These are phyloP conservation scores for Sphenostylis stenocarpa DNA, from an alignment of 306 rosid species.

Conservation along the genomic window DNA sequence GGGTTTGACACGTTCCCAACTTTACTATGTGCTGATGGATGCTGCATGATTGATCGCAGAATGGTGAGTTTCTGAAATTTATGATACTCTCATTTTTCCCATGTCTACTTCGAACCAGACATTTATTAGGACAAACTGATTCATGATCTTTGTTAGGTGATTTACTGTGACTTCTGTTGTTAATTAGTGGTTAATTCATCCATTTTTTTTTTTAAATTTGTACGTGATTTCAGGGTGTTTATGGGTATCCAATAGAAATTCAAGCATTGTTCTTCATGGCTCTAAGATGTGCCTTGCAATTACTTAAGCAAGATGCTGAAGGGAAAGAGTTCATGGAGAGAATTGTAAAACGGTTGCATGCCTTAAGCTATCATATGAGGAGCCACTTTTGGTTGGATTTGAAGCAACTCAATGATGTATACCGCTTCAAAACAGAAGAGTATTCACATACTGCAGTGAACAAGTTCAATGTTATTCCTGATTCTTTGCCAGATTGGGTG, in stretches of 20 bases:
- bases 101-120: background rate
- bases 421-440: conserved; percentile 90
- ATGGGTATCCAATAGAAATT: conserved; percentile 94
- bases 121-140: background rate
- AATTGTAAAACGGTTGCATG: conserved; percentile 71
- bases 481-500: conserved; percentile 90
- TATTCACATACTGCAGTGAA: conserved; percentile 92
- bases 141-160: background rate
- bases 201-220: conserved; percentile 18
- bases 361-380: conserved; percentile 85
- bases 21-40: conserved; percentile 91
- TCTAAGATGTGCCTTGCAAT: conserved; percentile 78
- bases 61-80: conserved; percentile 63
- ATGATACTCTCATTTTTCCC: background rate
- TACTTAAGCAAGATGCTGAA: conserved; percentile 81
- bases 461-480: conserved; percentile 90
- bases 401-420: conserved; percentile 84
- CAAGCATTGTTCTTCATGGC: conserved; percentile 98
- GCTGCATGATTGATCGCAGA: conserved; percentile 97
- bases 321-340: conserved; percentile 76
- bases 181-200: background rate
- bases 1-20: conserved; percentile 98
- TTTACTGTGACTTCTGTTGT: background rate
- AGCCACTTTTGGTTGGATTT: conserved; percentile 86
- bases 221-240: conserved; percentile 71